phyloP scores from a whole-genome alignment of 2,329 filamentous ascomycete genomes.

The Phoma herbarum region DNA sequence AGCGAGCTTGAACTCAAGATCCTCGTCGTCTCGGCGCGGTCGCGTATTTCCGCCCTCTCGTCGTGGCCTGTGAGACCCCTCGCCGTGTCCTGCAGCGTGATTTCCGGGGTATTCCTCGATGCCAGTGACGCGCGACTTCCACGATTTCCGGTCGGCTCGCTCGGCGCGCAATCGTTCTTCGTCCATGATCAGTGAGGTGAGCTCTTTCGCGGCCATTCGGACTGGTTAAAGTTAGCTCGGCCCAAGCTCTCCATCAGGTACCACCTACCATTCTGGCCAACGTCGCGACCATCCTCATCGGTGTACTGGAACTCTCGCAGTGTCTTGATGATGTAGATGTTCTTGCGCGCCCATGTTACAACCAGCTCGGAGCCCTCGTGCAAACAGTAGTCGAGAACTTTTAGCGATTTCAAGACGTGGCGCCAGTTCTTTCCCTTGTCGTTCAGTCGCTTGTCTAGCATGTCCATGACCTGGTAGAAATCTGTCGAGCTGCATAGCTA shows the following conservation, averaged over 20 bases:
- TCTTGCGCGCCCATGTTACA: slow-evolving; percentile 97
- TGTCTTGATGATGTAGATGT: slow-evolving; percentile 98
- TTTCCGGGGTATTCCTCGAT: slow-evolving; percentile 78
- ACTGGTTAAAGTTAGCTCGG: slow-evolving; percentile 64
- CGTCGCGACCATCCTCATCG: slow-evolving; percentile 93
- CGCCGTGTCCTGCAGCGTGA: slow-evolving; percentile 47
- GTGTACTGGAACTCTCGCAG: slow-evolving; percentile 96
- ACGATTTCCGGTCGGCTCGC: slow-evolving; percentile 88
- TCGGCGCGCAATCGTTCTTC: slow-evolving; percentile 92
- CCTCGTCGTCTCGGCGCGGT: slow-evolving; percentile 72
- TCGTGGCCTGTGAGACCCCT: slow-evolving; percentile 52
- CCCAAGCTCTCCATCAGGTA: neutral
- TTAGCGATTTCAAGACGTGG: slow-evolving; percentile 95
- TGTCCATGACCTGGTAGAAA: slow-evolving; percentile 99
- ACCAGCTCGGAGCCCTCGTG: slow-evolving; percentile 97
- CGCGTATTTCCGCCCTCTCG: slow-evolving; percentile 32
- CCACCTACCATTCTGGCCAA: slow-evolving; percentile 88
- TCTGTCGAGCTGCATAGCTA: slow-evolving; percentile 76
- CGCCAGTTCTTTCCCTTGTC: slow-evolving; percentile 99
- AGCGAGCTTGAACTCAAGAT: slow-evolving; percentile 87
- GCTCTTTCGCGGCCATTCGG: slow-evolving; percentile 92
- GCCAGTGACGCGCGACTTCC: slow-evolving; percentile 95
- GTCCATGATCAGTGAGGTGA: slow-evolving; percentile 89
- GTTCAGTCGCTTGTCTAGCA: slow-evolving; percentile 97
- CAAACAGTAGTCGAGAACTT: slow-evolving; percentile 96